Base-by-base conservation (phyloP, 2,329 filamentous ascomycete genomes). In the Pyrenochaeta sp. region DNA sequence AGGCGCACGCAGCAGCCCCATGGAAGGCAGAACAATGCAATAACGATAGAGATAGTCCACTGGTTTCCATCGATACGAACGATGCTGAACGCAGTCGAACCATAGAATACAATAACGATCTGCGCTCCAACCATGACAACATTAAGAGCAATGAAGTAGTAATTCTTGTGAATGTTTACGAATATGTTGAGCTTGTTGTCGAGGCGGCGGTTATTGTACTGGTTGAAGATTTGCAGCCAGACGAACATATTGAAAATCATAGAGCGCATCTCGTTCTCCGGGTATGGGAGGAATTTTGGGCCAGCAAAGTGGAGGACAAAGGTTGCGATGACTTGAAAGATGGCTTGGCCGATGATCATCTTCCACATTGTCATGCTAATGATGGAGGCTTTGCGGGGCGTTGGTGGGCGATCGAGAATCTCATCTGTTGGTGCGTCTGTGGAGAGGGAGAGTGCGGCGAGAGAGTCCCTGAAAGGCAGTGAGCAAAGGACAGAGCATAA, bases 141-240 rank as follows among this genome's bases (percentile, higher is more conserved):
- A 77, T 92, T 93, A 77, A 98, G 97, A 33, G 78, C 85, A 32
- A 96, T 84, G 79, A 97, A 97, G 82, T 95, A 96, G 78, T 83
- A 89, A 75, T 97, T 98, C 71, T 85, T 85, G 30, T 83, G 83
- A 53, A 97, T 84, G 47, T 91, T 91, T 72, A 97, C 93, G 56
- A 97, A 94, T 61, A 98, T 92, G 78, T 98, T 97, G 82, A 97
- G 92, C 45, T 87, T 85, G 78, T 98, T 98, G 75, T 98, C 94
- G 47, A 98, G 82, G 7, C 94, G 91, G 52, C 94, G 91, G 78
- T 96, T 96, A 80, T 97, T 97, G 85, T 95, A 91, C 73, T 96
- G 90, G 77, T 97, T 97, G 81, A 98, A 98, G 66, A 98, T 96
- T 68, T 97, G 94, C 92, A 97, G 97, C 94, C 94, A 98, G 45